phyloP scores from a whole-genome alignment of 169 alveolate genomes.

The Eimeria acervulina region DNA sequence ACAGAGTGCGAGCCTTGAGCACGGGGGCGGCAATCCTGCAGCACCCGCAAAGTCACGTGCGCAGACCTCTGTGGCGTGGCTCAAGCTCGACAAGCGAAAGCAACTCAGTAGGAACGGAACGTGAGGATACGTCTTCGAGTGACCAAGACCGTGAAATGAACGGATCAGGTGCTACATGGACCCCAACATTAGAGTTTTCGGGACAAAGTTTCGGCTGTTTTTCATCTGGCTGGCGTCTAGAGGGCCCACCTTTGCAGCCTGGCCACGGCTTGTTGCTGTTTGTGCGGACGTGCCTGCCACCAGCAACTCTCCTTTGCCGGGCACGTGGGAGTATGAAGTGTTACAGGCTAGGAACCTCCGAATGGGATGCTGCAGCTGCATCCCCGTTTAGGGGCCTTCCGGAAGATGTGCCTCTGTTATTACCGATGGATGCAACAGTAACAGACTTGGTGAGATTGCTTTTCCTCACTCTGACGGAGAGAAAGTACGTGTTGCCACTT shows the following conservation, averaged over 20 bases:
- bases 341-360: constrained; percentile 12
- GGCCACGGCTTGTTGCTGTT: constrained; percentile 60
- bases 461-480: constrained; percentile 50
- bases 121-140: constrained; percentile 23
- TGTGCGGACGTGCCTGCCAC: constrained; percentile 60
- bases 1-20: constrained; percentile 1
- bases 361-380: constrained; percentile 58
- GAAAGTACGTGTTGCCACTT: constrained; percentile 67
- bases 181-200: constrained; percentile 22
- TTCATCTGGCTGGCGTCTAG: constrained; percentile 33
- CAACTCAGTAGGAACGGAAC: constrained; percentile 4
- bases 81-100: constrained; percentile 13
- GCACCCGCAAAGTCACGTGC: not conserved
- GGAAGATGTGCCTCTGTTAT: constrained; percentile 74
- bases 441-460: constrained; percentile 62
- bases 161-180: not conserved
- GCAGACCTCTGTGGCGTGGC: not conserved
- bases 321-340: constrained; percentile 7
- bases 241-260: constrained; percentile 33
- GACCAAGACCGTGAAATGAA: constrained; percentile 47
- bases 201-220: constrained; percentile 2
- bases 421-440: constrained; percentile 73
- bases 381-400: constrained; percentile 24
- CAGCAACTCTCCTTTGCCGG: not conserved
- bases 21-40: constrained; percentile 27